These are phyloP conservation scores for Taphrina wiesneri DNA, from an alignment of 1,139 yeast species.

Conservation along the genomic window DNA sequence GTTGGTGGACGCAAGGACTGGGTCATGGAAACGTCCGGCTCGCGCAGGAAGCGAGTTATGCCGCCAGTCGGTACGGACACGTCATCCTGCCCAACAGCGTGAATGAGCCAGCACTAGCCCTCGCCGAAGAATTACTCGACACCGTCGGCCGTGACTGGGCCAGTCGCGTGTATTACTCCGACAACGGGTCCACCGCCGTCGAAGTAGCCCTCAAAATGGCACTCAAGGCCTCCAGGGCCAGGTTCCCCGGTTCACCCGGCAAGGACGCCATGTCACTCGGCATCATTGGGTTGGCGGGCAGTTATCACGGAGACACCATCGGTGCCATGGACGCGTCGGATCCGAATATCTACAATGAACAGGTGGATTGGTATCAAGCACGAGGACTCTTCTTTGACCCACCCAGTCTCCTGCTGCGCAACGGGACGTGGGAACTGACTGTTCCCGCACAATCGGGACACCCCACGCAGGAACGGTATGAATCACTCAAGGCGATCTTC, in stretches of 20 bases:
- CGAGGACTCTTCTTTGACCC: constrained; percentile 44
- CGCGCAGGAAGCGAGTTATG: constrained; percentile 43
- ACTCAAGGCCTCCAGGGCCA: constrained; percentile 41
- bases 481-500: constrained; percentile 39
- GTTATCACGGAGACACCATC: constrained; percentile 45
- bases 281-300: constrained; percentile 42
- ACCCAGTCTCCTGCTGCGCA: constrained; percentile 40
- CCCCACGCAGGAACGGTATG: constrained; percentile 33
- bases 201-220: constrained; percentile 45
- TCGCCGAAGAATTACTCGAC: constrained; percentile 41
- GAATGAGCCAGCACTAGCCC: constrained; percentile 43
- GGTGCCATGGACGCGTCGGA: constrained; percentile 45
- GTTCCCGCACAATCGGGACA: constrained; percentile 34
- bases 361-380: constrained; percentile 43
- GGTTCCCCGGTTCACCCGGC: constrained; percentile 38
- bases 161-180: constrained; percentile 42
- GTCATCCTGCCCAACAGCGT: constrained; percentile 43
- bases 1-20: constrained; percentile 46
- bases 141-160: constrained; percentile 40
- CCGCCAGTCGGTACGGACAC: constrained; percentile 44
- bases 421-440: constrained; percentile 42
- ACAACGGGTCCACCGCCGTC: constrained; percentile 44
- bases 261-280: constrained; percentile 38
- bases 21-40: constrained; percentile 43
- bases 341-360: constrained; percentile 42